Conservation (phyloP, 1,284 basidiomycete species). For the Kwoniella shivajii region DNA sequence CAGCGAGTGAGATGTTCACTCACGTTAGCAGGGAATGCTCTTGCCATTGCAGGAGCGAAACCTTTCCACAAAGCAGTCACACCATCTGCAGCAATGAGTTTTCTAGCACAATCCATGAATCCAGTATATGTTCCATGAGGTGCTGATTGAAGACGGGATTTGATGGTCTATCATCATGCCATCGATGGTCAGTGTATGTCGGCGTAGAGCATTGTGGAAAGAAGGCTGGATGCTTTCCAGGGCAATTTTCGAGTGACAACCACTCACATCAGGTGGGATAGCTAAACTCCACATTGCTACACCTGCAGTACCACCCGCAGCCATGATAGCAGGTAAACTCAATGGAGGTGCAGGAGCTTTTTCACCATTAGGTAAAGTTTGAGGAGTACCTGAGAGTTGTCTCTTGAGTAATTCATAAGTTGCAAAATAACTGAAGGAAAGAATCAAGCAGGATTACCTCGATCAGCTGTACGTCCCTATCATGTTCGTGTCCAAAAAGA, state of each 20-base stretch:
- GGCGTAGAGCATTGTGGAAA: background rate
- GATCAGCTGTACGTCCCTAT: background rate
- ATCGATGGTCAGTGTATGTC: slow-evolving; percentile 1
- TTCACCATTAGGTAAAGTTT: slow-evolving; percentile 55
- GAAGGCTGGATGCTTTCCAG: slow-evolving; percentile 20
- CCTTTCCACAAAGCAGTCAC: slow-evolving; percentile 91
- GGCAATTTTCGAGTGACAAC: slow-evolving; percentile 85
- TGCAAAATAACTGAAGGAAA: slow-evolving; percentile 87
- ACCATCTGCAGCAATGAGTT: slow-evolving; percentile 92
- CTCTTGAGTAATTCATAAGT: slow-evolving; percentile 96
- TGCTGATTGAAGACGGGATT: slow-evolving; percentile 96
- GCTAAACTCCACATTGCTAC: slow-evolving; percentile 97
- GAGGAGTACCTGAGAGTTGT: slow-evolving; percentile 58
- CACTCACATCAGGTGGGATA: slow-evolving; percentile 87
- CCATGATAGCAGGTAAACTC: slow-evolving; percentile 82
- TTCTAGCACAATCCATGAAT: slow-evolving; percentile 86
- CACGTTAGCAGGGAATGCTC: slow-evolving; percentile 66
- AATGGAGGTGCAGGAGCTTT: slow-evolving; percentile 78
- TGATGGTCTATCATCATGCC: slow-evolving; percentile 69
- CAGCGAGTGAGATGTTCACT: too few species aligned
- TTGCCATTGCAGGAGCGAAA: slow-evolving; percentile 93
- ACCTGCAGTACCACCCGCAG: slow-evolving; percentile 93
- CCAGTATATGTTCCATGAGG: slow-evolving; percentile 94
- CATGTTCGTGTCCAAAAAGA: too few species aligned
- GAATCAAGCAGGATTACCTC: background rate